Evolutionary conservation across 164 flowering plant species (phyloP).

Genomic region (Amborella trichopoda): DNA sequence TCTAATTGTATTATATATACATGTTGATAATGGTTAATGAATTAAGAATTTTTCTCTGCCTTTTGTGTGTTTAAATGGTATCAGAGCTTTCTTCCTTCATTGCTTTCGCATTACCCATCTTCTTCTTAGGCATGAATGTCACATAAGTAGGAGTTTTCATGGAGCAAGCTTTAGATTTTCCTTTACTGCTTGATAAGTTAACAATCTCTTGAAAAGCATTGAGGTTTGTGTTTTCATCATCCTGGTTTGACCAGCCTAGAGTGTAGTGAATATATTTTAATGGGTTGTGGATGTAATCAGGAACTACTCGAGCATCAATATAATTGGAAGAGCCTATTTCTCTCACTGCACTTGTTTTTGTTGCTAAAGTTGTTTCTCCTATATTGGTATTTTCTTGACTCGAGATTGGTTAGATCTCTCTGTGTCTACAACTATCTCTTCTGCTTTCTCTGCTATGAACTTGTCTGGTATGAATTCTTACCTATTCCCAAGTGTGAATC

Average conservation of each 20-base stretch:
- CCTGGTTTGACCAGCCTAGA: slow-evolving; percentile 29
- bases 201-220: slow-evolving; percentile 44
- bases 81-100: slow-evolving; percentile 9
- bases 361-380: too few species aligned
- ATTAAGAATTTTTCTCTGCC: too few species aligned
- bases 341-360: too few species aligned
- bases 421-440: slow-evolving; percentile 73
- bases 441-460: too few species aligned
- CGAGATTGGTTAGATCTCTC: slow-evolving; percentile 23
- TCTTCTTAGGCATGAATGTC: slow-evolving; percentile 54
- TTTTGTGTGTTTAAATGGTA: too few species aligned
- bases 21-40: too few species aligned
- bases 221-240: slow-evolving; percentile 48
- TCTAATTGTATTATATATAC: too few species aligned
- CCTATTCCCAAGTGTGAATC: too few species aligned
- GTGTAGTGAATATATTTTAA: slow-evolving; percentile 58
- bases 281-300: slow-evolving; percentile 75
- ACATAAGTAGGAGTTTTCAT: slow-evolving; percentile 35
- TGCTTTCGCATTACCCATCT: slow-evolving; percentile 13
- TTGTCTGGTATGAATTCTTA: too few species aligned
- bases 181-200: slow-evolving; percentile 5
- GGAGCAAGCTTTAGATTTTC: slow-evolving; percentile 4
- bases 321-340: too few species aligned
- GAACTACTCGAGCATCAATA: slow-evolving; percentile 44
- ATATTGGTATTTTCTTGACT: too few species aligned